Evolutionary conservation across 768 basidiomycete genomes (phyloP), one percentile per base, ranked within the genome.

Genomic region (Lactifluus subvellereus): DNA sequence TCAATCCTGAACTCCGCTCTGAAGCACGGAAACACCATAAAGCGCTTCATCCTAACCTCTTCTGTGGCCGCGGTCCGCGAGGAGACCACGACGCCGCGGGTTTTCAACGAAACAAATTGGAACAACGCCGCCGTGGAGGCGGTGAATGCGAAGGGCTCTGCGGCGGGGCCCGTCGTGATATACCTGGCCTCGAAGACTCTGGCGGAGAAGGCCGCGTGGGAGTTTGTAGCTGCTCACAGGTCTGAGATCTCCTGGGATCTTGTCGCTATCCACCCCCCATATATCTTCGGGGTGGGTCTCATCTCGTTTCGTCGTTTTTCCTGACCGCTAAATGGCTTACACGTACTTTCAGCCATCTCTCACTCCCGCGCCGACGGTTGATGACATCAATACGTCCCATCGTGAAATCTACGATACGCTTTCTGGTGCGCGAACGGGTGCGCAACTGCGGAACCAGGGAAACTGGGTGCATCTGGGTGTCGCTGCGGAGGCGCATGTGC

Each of bases 41-140:
- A 85, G 72, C 82, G 89, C 38, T 73, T 90, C 16, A 79, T 89
- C 16, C 71, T 87, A 63, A 85, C 84, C 0, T 83, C 83, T 0
- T 87, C 86, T 1, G 73, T 74, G 51, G 85, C 82, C 10, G 72
- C 83, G 2, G 67, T 85, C 45, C 49, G 67, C n/a, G 71, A 77
- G 13, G 62, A 67, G 72, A 48, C 56, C 66, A 49, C 30, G 3
- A 35, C 7, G 5, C 61, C 68, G 22, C 68, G 67, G 60, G 70
- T 70, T 54, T 67, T 62, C 47, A 68, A 30, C 16, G 65, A 62
- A 54, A 56, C 43, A 4, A 35, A 47, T 70, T 90, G 89, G 89
- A 86, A 88, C 67, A 71, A 81, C 14, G 74, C 74, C 55, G 74
- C 80, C 5, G 68, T 82, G 18, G 69, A 74, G 53, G 74, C 76